Base-by-base conservation (phyloP, 768 basidiomycete genomes). In the Rhodocollybia butyracea region DNA sequence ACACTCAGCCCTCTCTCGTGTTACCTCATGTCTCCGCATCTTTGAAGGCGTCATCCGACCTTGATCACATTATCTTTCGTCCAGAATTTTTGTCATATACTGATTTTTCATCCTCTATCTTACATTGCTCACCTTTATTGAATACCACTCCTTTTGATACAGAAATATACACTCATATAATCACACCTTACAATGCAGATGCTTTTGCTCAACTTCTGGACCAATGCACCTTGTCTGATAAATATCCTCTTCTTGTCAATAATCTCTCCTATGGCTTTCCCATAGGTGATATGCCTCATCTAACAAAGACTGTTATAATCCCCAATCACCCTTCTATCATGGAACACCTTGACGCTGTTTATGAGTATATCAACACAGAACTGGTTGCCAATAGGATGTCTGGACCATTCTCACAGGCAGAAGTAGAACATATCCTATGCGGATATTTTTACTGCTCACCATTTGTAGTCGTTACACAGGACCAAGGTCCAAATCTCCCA, bases 231-330 rank as follows among this genome's bases (percentile, higher is more conserved):
- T n/a, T n/a, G n/a, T n/a, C n/a, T n/a, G n/a, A n/a, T n/a, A n/a
- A n/a, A n/a, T n/a, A n/a, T n/a, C n/a, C n/a, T n/a, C n/a, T 43
- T 24, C 62, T 76, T 1, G 50, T 63, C 5, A 1, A 48, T 7
- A 72, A 71, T 24, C 61, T 77, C 3, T 51, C 57, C 0, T 7
- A 61, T 17, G 68, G 72, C 3, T 76, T 76, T 48, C 69, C 69
- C 0, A 55, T 74, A 1, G 70, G 72, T 1, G 40, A 60, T 3
- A 70, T 75, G 60, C 68, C 71, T 1, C 3, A 5, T 13, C 26
- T 61, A 1, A n/a, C 29, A 6, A 17, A 32, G 2, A 53, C 57
- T 1, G 51, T 54, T 41, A 63, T 60, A 15, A 40, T 57, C 4
- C 55, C 56, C 0, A 62, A 67, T 29, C 54, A 55, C 17, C 54